Evolutionary conservation across 306 rosid genomes (phyloP).

Genomic region (Geum urbanum): DNA sequence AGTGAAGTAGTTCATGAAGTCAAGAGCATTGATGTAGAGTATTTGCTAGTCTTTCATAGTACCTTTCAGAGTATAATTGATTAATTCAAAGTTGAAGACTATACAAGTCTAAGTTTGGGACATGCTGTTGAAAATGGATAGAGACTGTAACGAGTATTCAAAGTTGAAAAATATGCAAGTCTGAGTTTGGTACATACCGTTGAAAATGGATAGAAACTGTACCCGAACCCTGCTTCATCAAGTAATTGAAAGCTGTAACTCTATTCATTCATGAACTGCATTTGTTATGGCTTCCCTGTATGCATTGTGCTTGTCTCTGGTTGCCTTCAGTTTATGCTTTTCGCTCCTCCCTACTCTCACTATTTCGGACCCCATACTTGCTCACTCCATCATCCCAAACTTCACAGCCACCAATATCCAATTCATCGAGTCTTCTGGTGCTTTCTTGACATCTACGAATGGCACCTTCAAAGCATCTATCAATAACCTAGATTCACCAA

Average conservation of each 20-base stretch:
- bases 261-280: neutral
- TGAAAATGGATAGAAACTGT: neutral
- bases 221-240: neutral
- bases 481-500: neutral
- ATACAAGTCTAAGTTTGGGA: too few species aligned
- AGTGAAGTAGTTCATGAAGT: too few species aligned
- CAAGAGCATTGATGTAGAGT: too few species aligned
- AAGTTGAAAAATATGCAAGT: too few species aligned
- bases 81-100: too few species aligned
- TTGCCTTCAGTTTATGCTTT: neutral
- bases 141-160: too few species aligned
- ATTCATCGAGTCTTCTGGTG: neutral
- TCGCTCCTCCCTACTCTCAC: neutral
- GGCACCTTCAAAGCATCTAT: conserved; percentile 13
- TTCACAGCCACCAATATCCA: conserved; percentile 15
- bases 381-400: conserved; percentile 10
- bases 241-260: neutral
- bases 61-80: too few species aligned
- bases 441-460: conserved; percentile 6
- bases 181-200: too few species aligned
- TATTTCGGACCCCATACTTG: neutral
- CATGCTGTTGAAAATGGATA: neutral
- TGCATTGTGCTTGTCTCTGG: neutral
- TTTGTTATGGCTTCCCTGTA: neutral
- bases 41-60: too few species aligned